Evolutionary conservation across 805 yeast genomes (phyloP), one percentile per base, ranked within the genome.

Genomic region (Candida anglica): DNA sequence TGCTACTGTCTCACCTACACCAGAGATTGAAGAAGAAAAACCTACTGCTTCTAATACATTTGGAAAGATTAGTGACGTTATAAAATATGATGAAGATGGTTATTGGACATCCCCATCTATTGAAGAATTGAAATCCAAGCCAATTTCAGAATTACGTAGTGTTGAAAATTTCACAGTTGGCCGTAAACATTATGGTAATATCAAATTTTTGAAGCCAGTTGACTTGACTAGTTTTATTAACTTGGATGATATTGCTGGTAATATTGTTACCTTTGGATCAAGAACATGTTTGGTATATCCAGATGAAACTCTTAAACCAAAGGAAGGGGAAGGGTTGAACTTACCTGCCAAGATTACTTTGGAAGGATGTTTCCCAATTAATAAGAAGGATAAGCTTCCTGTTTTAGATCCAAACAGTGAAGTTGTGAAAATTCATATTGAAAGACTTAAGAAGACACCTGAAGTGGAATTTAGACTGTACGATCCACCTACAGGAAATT

Each of bases 71-170:
- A 21, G 23, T 21, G 9, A 9, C 23, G 11, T 11, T 11, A 21
- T 21, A 9, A 21, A 21, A 21, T 67, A 69, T 19, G 76, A 81
- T 33, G 79, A 78, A 10, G 75, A 83, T 31, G 96, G 89, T 5
- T 93, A 89, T 60, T 93, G 93, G 86, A 81, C 80, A 34, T 75
- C 85, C 5, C 98, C 98, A 13, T 67, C 87, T 2, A 50, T 81
- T 24, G 73, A 78, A 4, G 79, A 79, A 31, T 63, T 93, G 33
- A 70, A 73, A 36, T 58, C 67, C 13, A 68, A 75, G 71, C 56
- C 86, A 0, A 65, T 85, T 24, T 60, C 77, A 7, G 81, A 86
- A 40, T 70, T 87, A 32, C 77, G 82, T 36, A 49, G 71, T 5
- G 82, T 93, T 16, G 47, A 68, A 13, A 68, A 78, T 34, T 79